Evolutionary conservation across 441 rosid genomes (phyloP).

Genomic region (Viola pubescens): DNA sequence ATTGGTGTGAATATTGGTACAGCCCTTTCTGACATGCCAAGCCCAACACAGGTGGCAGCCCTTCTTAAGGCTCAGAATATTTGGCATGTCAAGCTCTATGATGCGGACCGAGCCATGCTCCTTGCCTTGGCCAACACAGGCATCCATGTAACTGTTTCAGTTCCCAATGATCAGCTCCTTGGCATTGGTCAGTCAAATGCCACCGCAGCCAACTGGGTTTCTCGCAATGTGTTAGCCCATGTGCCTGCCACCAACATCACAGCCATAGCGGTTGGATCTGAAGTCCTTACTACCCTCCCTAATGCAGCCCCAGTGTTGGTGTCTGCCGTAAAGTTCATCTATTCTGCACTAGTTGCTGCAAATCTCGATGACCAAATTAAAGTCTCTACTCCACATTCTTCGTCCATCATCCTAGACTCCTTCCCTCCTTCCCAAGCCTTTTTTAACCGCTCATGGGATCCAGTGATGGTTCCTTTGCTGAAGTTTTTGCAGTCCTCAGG

Average conservation of each 20-base stretch:
- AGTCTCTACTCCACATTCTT: conserved; percentile 80
- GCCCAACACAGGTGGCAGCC: conserved; percentile 70
- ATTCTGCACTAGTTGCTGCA: conserved; percentile 76
- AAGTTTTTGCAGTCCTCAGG: conserved; percentile 71
- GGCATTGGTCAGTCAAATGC: conserved; percentile 95
- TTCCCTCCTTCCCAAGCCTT: conserved; percentile 98
- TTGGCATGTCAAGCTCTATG: conserved; percentile 65
- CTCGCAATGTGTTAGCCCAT: conserved; percentile 71
- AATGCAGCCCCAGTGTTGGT: conserved; percentile 76
- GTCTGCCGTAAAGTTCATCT: conserved; percentile 68
- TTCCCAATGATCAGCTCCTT: conserved; percentile 83
- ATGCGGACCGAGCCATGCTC: conserved; percentile 75
- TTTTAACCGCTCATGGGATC: conserved; percentile 84
- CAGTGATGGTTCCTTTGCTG: conserved; percentile 77
- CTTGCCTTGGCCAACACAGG: conserved; percentile 78
- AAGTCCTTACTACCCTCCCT: conserved; percentile 57
- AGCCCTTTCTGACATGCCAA: conserved; percentile 76
- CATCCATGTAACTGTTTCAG: conserved; percentile 62
- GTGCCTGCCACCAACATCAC: conserved; percentile 91
- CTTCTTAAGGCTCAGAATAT: conserved; percentile 83
- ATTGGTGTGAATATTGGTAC: conserved; percentile 89
- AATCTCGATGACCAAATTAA: conserved; percentile 77
- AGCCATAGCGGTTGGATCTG: conserved; percentile 71
- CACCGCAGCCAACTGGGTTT: conserved; percentile 95
- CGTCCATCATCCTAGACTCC: conserved; percentile 81